Evolutionary conservation across 2,329 filamentous ascomycete genomes (phyloP).

Genomic region (Phoma sp.): DNA sequence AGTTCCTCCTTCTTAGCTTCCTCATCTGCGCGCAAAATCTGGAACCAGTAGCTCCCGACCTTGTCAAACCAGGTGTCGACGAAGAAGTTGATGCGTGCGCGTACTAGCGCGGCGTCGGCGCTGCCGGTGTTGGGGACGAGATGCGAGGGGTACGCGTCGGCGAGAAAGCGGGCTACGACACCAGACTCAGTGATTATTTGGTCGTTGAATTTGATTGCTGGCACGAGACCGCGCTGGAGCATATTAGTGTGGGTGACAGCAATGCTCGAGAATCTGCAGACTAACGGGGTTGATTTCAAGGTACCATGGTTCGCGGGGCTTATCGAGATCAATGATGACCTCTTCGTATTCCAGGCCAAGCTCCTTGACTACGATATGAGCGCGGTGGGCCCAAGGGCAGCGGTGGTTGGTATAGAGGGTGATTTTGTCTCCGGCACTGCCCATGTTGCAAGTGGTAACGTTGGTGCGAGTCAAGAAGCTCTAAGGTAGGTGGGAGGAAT

Average conservation of each 20-base stretch:
- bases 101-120: slow-evolving; percentile 62
- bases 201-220: slow-evolving; percentile 66
- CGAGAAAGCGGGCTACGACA: slow-evolving; percentile 74
- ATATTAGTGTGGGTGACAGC: not conserved
- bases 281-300: slow-evolving; percentile 73
- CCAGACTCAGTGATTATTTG: slow-evolving; percentile 75
- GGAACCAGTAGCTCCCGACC: slow-evolving; percentile 57
- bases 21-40: slow-evolving; percentile 53
- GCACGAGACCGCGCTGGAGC: slow-evolving; percentile 71
- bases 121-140: slow-evolving; percentile 64
- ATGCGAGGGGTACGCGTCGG: slow-evolving; percentile 71
- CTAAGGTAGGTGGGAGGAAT: not conserved
- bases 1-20: slow-evolving; percentile 58
- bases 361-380: slow-evolving; percentile 73
- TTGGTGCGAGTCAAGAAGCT: slow-evolving; percentile 12
- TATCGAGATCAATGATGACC: slow-evolving; percentile 72
- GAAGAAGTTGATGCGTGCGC: slow-evolving; percentile 75
- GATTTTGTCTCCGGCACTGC: slow-evolving; percentile 54
- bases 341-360: slow-evolving; percentile 70
- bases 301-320: slow-evolving; percentile 74
- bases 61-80: slow-evolving; percentile 72
- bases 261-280: not conserved
- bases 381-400: slow-evolving; percentile 78
- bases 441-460: slow-evolving; percentile 4
- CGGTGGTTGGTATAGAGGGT: slow-evolving; percentile 72